Conservation (phyloP, 164 flowering plant species). For the Dillenia suffruticosa region DNA sequence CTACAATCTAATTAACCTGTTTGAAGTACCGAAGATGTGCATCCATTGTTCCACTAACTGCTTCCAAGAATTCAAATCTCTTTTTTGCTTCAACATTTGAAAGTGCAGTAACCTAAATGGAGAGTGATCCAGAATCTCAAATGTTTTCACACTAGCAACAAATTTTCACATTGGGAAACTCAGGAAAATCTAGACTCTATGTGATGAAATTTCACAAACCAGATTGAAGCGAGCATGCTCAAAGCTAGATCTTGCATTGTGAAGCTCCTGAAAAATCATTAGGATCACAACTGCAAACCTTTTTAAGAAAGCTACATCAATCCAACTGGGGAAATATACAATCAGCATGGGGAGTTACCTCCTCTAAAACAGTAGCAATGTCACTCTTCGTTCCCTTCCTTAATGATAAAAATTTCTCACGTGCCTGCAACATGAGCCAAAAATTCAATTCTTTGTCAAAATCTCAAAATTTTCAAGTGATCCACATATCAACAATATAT, state of each 20-base stretch:
- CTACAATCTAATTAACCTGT: constrained; percentile 44
- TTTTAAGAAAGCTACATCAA: constrained; percentile 4
- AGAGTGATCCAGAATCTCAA: too few species aligned
- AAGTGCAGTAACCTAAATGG: constrained; percentile 71
- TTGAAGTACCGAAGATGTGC: constrained; percentile 97
- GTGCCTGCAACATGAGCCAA: constrained; percentile 35
- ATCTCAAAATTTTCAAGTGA: too few species aligned
- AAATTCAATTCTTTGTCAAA: too few species aligned
- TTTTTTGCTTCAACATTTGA: constrained; percentile 91
- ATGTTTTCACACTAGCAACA: too few species aligned
- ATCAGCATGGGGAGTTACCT: constrained; percentile 34
- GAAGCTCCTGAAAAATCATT: constrained; percentile 81
- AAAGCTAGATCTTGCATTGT: constrained; percentile 77
- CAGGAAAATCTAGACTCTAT: too few species aligned
- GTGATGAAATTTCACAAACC: constrained; percentile 28
- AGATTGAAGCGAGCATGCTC: constrained; percentile 97
- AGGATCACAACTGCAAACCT: constrained; percentile 11
- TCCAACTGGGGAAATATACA: not conserved
- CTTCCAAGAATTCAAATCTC: constrained; percentile 95
- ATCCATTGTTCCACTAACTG: constrained; percentile 95
- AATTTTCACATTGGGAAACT: too few species aligned
- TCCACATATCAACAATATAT: too few species aligned
- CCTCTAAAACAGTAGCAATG: constrained; percentile 47
- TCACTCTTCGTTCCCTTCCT: constrained; percentile 59
- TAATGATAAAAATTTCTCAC: constrained; percentile 65